Percentiles rank a stretch among this genome's conserved stretches.
Evolutionary conservation across 192 early-diverging fungal genomes (phyloP).

Genomic region (Ramicandelaber brevisporus): DNA sequence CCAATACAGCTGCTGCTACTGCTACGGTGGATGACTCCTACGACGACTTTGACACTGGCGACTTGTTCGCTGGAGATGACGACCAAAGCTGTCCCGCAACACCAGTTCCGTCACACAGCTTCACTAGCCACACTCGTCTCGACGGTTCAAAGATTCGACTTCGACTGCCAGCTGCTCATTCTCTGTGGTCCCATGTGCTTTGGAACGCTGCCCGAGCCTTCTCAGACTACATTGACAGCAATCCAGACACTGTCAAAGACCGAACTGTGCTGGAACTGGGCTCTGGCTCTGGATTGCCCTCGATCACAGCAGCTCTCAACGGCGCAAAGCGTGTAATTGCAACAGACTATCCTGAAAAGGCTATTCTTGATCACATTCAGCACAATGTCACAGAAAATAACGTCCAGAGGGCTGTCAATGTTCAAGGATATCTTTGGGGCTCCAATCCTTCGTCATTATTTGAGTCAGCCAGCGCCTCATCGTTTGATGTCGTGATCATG

Average conservation of each 20-base stretch:
- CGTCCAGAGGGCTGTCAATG: constrained; percentile 2
- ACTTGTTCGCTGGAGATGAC: no score
- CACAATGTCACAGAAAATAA: constrained; percentile 28
- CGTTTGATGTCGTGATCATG: neutral
- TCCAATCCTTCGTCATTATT: constrained; percentile 10
- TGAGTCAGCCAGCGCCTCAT: neutral
- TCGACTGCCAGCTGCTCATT: no score
- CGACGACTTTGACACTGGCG: no score
- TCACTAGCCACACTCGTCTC: no score
- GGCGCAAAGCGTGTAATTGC: constrained; percentile 28
- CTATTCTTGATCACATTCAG: constrained; percentile 49
- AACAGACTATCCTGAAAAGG: constrained; percentile 26
- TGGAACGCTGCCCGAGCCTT: constrained; percentile 80
- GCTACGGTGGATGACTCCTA: no score
- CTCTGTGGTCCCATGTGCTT: constrained; percentile 66
- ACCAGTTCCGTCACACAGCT: no score
- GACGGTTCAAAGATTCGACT: no score
- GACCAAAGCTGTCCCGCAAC: no score
- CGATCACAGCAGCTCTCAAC: constrained; percentile 30
- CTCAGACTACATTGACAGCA: constrained; percentile 48
- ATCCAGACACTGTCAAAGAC: constrained; percentile 20
- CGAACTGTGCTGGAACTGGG: constrained; percentile 44
- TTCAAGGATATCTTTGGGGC: constrained; percentile 47
- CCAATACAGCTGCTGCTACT: no score
- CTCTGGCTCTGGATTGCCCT: constrained; percentile 42